Evolutionary conservation across 2,329 filamentous ascomycete species (phyloP), one percentile per base, ranked within the genome.

Genomic region (Talaromyces marneffei): DNA sequence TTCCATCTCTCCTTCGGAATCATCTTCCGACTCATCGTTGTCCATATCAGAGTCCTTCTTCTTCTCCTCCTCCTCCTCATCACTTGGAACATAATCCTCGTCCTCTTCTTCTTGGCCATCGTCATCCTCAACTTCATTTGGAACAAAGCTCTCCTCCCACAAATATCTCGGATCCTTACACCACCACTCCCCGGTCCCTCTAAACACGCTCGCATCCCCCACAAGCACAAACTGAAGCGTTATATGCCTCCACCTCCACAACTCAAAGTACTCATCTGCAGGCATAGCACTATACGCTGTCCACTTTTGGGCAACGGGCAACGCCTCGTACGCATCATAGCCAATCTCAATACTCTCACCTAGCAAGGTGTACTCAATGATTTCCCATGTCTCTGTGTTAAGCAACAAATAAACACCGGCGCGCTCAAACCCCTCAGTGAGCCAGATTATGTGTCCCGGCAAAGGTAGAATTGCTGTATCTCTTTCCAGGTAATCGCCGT

Each of bases 371-470:
- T 61, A 61, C 20, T 61, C 59, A 48, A 61, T 61, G 35, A 61
- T 61, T 18, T 61, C 59, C 59, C 59, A 61, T 4, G 59, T 61
- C 16, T 61, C 52, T 0, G 54, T 57, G 31, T 61, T 56, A n/a
- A 61, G 54, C 8, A 61, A 33, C 4, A 61, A 33, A 52, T 61
- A 61, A 29, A 33, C 44, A 3, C 59, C 59, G 1, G 59, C 59
- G 3, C 59, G 52, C 42, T 61, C 59, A 35, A 40, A 57, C 16
- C 59, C 59, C 8, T 61, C 42, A 0, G 59, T 50, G n/a, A 61
- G 44, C 59, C 59, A 61, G 16, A 61, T 57, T 14, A 61, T 57
- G 52, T 61, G 59, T 14, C 59, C 59, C 2, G 59, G 59, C 42
- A 61, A 23, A 4, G 59, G 59, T 2, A 61, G 20, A 5, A 61